These are phyloP conservation scores for Pseudopithomyces maydicus DNA, from an alignment of 2,329 filamentous ascomycete genomes.

Conservation along the genomic window DNA sequence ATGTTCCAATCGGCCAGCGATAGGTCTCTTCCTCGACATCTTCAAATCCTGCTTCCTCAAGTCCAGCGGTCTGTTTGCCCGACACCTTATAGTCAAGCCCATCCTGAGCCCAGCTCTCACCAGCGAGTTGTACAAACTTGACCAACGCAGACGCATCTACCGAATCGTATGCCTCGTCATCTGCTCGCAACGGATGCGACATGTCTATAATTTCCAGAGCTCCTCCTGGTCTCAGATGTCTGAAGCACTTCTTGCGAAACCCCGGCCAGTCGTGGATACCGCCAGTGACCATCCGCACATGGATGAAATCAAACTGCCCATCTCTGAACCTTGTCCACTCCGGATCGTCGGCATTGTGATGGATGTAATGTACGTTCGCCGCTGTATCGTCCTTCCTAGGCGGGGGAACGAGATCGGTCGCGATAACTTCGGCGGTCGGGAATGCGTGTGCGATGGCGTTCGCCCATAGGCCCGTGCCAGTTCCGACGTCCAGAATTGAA, in stretches of 20 bases:
- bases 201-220: constrained; percentile 53
- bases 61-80: neutral
- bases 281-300: constrained; percentile 55
- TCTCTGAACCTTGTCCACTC: constrained; percentile 1
- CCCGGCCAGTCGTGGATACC: constrained; percentile 57
- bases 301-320: constrained; percentile 58
- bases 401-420: neutral
- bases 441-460: neutral
- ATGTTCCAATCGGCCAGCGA: constrained; percentile 3
- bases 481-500: constrained; percentile 1
- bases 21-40: neutral
- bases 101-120: neutral
- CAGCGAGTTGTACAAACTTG: neutral
- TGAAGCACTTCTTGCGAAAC: constrained; percentile 46
- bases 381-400: neutral
- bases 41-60: neutral
- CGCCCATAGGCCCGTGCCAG: constrained; percentile 1
- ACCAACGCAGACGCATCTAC: neutral
- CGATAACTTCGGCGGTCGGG: neutral
- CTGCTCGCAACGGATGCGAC: constrained; percentile 1
- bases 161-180: neutral
- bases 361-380: neutral
- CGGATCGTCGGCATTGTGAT: neutral
- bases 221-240: constrained; percentile 51
- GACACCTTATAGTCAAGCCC: neutral